Evolutionary conservation across 306 rosid species (phyloP).

Genomic region (Mimosa bimucronata): DNA sequence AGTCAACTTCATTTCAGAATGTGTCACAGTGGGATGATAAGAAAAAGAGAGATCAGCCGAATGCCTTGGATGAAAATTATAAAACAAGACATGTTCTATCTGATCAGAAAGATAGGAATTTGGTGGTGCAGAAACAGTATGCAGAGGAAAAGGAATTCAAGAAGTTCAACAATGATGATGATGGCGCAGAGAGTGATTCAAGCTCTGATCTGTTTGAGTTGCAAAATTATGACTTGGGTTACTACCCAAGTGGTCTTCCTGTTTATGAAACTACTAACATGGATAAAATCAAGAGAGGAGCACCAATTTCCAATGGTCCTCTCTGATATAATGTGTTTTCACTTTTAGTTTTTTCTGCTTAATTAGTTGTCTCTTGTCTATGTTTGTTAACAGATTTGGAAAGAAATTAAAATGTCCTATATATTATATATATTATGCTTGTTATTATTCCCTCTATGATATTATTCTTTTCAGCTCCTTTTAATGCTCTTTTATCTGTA

Average conservation of each 20-base stretch:
- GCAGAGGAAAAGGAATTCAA: slow-evolving; percentile 39
- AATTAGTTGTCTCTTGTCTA: slow-evolving; percentile 40
- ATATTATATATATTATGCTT: slow-evolving; percentile 31
- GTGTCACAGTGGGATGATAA: slow-evolving; percentile 49
- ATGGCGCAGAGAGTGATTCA: slow-evolving; percentile 92
- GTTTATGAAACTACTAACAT: slow-evolving; percentile 96
- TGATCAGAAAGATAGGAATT: slow-evolving; percentile 47
- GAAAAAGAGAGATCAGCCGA: slow-evolving; percentile 46
- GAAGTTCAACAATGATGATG: slow-evolving; percentile 46
- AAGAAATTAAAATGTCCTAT: slow-evolving; percentile 38
- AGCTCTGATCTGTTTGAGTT: slow-evolving; percentile 95
- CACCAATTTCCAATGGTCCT: slow-evolving; percentile 72
- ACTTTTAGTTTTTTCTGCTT: slow-evolving; percentile 12
- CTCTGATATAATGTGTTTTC: slow-evolving; percentile 41
- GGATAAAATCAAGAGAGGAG: slow-evolving; percentile 85
- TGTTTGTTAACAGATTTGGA: slow-evolving; percentile 46
- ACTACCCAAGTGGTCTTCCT: slow-evolving; percentile 76
- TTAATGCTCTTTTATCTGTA: slow-evolving; percentile 31
- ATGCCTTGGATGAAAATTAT: slow-evolving; percentile 45
- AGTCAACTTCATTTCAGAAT: slow-evolving; percentile 42
- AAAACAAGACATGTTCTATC: slow-evolving; percentile 40
- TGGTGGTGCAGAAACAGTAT: slow-evolving; percentile 36
- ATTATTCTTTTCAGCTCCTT: slow-evolving; percentile 45
- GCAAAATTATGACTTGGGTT: slow-evolving; percentile 89
- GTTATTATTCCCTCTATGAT: slow-evolving; percentile 27